Base-by-base conservation (phyloP, 345 rosid genomes). In the Garcia nutans region DNA sequence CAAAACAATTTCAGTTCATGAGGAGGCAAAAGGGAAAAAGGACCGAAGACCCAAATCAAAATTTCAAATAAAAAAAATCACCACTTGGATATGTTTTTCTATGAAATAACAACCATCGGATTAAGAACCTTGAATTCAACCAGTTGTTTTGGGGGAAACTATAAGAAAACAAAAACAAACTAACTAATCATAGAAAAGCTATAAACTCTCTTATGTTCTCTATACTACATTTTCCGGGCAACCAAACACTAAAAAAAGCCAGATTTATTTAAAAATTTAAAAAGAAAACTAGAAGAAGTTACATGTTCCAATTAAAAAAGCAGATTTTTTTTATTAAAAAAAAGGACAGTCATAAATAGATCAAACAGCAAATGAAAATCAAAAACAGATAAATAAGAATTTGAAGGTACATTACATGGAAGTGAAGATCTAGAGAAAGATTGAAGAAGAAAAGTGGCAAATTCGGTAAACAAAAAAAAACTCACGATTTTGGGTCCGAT, bases 401-500 rank as follows among this genome's bases (percentile, higher is more conserved):
- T 10, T 17, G 61, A 80, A 74, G 54, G 59, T 45, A 74, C 82
- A 79, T 70, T 58, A 78, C 85, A 82, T 83, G 81, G 63, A 72
- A 54, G 67, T 70, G 52, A 49, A 75, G 83, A 73, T 42, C 79
- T 12, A 64, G 71, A 78, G 67, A 31, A 8, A 65, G 31, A 50
- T 31, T 42, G 71, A 71, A 55, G 67, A 2, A 26, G 28, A 54
- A 37, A 55, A 61, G 10, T 65, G 71, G 68, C 70, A 22, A 72
- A 12, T 26, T 73, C 8, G 58, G 77, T 13, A 70, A 63, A 47
- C 74, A 23, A 83, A 28, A 28, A 28, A 28, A 28, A 28, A 28
- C 31, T 88, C 84, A 92, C 93, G 44, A 60, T n/a, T 79, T 77
- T 72, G 20, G 55, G 86, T 79, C 82, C 66, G 92, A 84, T 76